Percentiles rank a stretch among this genome's conserved stretches.
These are phyloP conservation scores for Raphidocelis subcapitata DNA, from an alignment of 139 green algal species.

Conservation along the genomic window DNA sequence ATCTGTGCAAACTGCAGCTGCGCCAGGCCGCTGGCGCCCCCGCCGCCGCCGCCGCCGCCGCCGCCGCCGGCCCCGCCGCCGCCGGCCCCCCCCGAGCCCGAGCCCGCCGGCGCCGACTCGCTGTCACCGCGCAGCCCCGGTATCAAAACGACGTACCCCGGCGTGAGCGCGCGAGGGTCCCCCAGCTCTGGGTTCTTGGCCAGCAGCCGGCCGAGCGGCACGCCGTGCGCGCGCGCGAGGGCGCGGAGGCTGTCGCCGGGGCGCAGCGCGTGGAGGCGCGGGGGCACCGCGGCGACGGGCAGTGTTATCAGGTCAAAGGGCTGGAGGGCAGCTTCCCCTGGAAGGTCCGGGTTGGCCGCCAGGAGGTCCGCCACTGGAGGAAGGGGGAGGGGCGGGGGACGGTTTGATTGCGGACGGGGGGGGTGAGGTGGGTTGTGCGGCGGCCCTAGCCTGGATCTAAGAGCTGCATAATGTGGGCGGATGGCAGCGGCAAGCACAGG, in stretches of 20 bases:
- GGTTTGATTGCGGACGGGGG: too few species aligned
- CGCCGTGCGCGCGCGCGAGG: constrained; percentile 1
- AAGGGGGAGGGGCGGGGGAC: too few species aligned
- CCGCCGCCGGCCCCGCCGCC: background rate
- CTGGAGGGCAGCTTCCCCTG: constrained; percentile 3
- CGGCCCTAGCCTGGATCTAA: too few species aligned
- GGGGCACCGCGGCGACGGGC: constrained; percentile 10
- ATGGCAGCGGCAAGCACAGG: too few species aligned
- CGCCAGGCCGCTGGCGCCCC: background rate
- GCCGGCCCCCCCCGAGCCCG: background rate
- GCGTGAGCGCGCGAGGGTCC: constrained; percentile 3
- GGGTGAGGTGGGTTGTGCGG: too few species aligned
- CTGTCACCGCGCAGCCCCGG: constrained; percentile 21
- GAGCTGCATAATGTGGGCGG: too few species aligned
- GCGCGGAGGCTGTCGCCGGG: constrained; percentile 9
- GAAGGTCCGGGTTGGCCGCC: constrained; percentile 18
- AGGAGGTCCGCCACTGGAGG: constrained; percentile 1
- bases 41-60: background rate
- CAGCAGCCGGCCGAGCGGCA: constrained; percentile 11
- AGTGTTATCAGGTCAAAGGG: constrained; percentile 19
- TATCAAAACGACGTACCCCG: constrained; percentile 17
- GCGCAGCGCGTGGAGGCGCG: constrained; percentile 19
- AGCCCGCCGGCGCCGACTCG: background rate
- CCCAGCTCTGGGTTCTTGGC: constrained; percentile 24
- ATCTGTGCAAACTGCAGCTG: too few species aligned